Base-by-base conservation (phyloP, 768 basidiomycete species). In the Pisolithus microcarpus region DNA sequence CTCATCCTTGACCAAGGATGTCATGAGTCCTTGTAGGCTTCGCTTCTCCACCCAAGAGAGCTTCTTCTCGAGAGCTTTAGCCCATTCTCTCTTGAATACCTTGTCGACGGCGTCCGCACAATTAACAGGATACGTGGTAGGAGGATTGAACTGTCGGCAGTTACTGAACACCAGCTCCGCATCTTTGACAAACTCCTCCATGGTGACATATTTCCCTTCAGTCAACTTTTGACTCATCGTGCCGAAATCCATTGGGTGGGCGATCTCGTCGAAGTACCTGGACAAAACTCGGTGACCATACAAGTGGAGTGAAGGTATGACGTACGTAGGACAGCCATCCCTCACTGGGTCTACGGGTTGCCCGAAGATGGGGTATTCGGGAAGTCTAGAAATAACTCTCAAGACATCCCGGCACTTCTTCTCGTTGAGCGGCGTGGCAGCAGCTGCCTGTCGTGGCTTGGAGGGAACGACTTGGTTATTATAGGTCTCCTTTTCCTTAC, bases 201-300 rank as follows among this genome's bases (percentile, higher is more conserved):
- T 90, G 2, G 79, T 84, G 11, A 70, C 57, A 64, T 98, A 99
- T 59, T 78, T 72, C 45, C 75, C 79, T 47, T 78, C 71, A 37
- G 76, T 73, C 53, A 96, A 70, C 61, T 88, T 91, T 37, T 73
- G 70, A 13, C 66, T 65, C 57, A 96, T 87, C 2, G 94, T 95
- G 8, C 80, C 81, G 48, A 97, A 83, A 68, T 97, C 93, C 95
- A 97, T 97, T 6, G 95, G 95, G 56, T 87, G 71, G 53, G 79
- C 70, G 62, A 98, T 95, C 68, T 97, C 95, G 5, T 94, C 82
- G 54, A 88, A 82, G 66, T 98, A 98, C 18, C 92, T 96, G 58
- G 16, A 30, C 16, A 54, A 55, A 40, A 37, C 28, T 56, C 46
- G 51, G 30, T 26, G 36, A 7, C 30, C 50, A 23, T 10, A 10